Evolutionary conservation across 805 yeast species (phyloP), one percentile per base, ranked within the genome.

Genomic region (Saturnispora bothae): DNA sequence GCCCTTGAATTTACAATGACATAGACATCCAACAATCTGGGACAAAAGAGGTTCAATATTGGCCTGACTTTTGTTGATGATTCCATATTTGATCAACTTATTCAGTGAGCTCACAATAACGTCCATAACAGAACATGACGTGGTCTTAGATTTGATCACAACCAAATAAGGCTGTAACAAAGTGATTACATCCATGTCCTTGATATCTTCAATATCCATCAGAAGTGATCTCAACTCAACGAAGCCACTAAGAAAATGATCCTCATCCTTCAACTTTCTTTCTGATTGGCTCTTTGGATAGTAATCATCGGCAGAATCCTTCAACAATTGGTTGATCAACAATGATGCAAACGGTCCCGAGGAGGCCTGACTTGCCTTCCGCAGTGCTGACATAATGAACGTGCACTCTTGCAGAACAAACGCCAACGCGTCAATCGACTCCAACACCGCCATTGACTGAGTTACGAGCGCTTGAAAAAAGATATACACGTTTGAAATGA

Each of bases 1-100:
- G 2, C 95, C 95, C 63, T 92, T 96, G 55, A 92, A 92, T 33
- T 95, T 73, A 60, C 97, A 92, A 54, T 85, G 95, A 1, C 97
- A 83, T 44, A 92, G 67, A 0, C 96, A 73, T 23, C 73, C 72
- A 8, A 79, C 71, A 34, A 82, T 68, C 51, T 83, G 84, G 14
- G 76, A 70, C 43, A 83, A 59, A 1, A 81, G 70, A 33, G 63
- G 67, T 23, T 64, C 68, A 16, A 82, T 59, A 40, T 80, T 78
- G 22, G 65, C 61, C 4, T 85, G 74, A 2, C 60, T 50, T 8
- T 53, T 54, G 15, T 72, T 64, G n/a, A 92, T 67, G 23, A 92
- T 73, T 13, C 69, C 73, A 55, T 83, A 80, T 29, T 72, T 69
- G 38, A 89, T 60, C 48, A 92, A 73, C 57, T 82, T 84, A 27